A percentile compares a stretch with the other conserved stretches of the same genome.
phyloP scores from a whole-genome alignment of 148 eudicot species.

The Cornus florida region DNA sequence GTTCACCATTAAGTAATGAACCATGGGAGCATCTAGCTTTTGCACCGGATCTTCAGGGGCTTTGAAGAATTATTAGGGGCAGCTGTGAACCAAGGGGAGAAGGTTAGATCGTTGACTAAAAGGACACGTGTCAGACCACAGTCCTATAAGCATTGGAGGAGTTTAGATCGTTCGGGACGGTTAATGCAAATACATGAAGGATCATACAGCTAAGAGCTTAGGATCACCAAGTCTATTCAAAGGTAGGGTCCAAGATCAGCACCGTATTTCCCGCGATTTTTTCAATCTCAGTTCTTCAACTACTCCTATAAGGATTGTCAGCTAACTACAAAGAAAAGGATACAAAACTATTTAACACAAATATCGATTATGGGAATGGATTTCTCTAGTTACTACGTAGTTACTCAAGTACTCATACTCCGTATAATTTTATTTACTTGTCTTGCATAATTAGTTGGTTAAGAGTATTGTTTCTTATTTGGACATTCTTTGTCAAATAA shows the following conservation, averaged over 20 bases:
- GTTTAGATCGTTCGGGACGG: background rate
- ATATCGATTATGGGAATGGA: too few species aligned
- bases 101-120: background rate
- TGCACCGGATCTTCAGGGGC: background rate
- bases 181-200: background rate
- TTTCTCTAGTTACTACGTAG: too few species aligned
- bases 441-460: background rate
- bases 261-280: slow-evolving; percentile 19
- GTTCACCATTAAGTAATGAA: background rate
- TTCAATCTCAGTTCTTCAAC: slow-evolving; percentile 3
- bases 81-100: background rate
- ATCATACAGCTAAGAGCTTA: background rate
- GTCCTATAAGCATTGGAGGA: too few species aligned
- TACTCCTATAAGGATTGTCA: slow-evolving; percentile 6
- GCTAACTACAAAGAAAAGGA: background rate
- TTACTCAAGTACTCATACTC: too few species aligned
- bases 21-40: background rate
- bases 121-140: background rate
- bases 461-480: background rate
- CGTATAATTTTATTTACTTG: too few species aligned
- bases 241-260: slow-evolving; percentile 2
- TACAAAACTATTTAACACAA: too few species aligned
- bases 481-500: background rate
- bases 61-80: background rate
- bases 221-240: background rate